Evolutionary conservation across 352 stramenopile species (phyloP), one percentile per base, ranked within the genome.

Genomic region (Pythium vanterpoolii): DNA sequence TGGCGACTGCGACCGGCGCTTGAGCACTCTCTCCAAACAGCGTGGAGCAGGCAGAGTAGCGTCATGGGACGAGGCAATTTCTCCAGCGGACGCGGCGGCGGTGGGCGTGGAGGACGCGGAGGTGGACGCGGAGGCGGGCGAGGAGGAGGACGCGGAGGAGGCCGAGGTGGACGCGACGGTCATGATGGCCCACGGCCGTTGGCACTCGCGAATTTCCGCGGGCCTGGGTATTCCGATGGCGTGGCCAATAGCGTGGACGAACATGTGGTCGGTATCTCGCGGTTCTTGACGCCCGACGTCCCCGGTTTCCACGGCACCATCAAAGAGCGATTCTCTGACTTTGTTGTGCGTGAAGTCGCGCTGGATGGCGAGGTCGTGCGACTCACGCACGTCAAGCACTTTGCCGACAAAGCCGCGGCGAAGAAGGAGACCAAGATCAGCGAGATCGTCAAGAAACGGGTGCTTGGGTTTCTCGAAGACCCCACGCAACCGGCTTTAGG

Each of bases 281-380:
- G 69, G 46, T 96, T 87, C 67, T 50, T 91, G 24, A 64, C 60
- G 60, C 74, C 82, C 10, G 69, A 87, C 24, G 72, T 89, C 21
- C 46, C 53, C 1, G 86, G 89, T 19, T 97, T 97, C 67, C 77
- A 86, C 55, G 89, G 89, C 7, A 73, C 88, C 19, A 84, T 91
- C 56, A 97, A 97, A 63, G 77, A 96, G 68, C 84, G 90, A 2
- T 97, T 88, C 71, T 96, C 88, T 57, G 90, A 97, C 67, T 97
- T 97, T 73, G 68, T 97, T 31, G 90, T 97, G 57, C 86, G 79
- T 21, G 90, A 97, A 53, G 81, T 97, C 45, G 71, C 77, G 14
- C 58, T 77, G 4, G 62, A 73, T 21, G 79, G 86, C 21, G 45
- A 73, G 0, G 69, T 94, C 40, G 83, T 83, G 56, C 66, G 51